phyloP scores from a whole-genome alignment of 169 alveolate species.

The Perkinsus marinus region DNA sequence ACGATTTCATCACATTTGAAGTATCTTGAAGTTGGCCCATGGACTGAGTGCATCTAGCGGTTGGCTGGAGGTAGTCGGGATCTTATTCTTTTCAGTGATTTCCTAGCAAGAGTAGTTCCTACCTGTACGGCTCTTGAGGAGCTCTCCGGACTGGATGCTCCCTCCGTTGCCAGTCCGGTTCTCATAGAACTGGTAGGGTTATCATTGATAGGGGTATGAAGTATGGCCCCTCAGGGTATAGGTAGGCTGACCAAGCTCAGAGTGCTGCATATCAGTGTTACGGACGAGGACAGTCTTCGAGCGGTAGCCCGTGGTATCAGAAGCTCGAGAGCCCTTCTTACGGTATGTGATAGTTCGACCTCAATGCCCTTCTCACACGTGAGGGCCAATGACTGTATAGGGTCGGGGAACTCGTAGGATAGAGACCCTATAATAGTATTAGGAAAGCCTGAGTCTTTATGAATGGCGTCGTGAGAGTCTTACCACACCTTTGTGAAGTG shows the following conservation, averaged over 20 bases:
- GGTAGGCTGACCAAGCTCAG: neutral
- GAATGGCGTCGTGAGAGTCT: no score
- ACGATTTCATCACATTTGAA: neutral
- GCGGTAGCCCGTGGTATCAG: neutral
- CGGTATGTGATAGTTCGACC: neutral
- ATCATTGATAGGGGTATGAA: neutral
- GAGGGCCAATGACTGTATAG: no score
- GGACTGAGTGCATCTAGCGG: neutral
- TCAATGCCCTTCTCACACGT: no score
- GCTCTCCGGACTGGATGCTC: neutral
- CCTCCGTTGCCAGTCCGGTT: neutral
- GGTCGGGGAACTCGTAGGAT: no score
- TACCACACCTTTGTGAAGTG: no score
- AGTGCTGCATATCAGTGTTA: neutral
- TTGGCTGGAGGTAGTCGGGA: no score
- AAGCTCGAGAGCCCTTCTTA: neutral
- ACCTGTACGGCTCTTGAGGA: no score
- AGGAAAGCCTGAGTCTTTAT: no score
- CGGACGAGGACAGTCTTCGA: neutral
- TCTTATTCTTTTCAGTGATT: no score
- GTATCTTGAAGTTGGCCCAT: neutral
- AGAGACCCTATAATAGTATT: no score
- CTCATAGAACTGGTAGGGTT: neutral
- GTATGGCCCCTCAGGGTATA: neutral
- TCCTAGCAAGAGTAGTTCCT: no score